A percentile compares a stretch with the other conserved stretches of the same genome.
Evolutionary conservation across 129 eudicot species (phyloP).

Genomic region (Solidago caesia): DNA sequence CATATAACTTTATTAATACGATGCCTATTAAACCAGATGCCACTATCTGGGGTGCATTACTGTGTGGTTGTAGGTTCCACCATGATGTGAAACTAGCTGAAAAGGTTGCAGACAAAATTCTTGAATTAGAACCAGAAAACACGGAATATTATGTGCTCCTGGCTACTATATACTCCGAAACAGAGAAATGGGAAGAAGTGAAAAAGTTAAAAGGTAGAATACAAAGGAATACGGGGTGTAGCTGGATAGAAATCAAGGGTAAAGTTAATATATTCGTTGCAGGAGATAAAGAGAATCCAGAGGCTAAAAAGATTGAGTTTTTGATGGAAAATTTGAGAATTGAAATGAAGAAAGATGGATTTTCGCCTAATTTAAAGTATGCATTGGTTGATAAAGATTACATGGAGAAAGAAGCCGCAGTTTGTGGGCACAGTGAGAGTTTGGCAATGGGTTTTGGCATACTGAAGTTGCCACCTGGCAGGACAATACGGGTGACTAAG

Average conservation of each 20-base stretch:
- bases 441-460: constrained; percentile 65
- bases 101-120: constrained; percentile 52
- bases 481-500: constrained; percentile 59
- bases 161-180: constrained; percentile 56
- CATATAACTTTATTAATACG: constrained; percentile 39
- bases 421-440: constrained; percentile 67
- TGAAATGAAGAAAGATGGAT: constrained; percentile 48
- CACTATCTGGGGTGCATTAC: constrained; percentile 58
- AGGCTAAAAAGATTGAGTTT: constrained; percentile 34
- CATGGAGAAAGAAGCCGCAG: constrained; percentile 46
- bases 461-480: constrained; percentile 49
- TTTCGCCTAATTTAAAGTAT: constrained; percentile 25
- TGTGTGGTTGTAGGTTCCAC: constrained; percentile 63
- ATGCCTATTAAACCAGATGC: constrained; percentile 55
- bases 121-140: constrained; percentile 67
- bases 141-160: constrained; percentile 46
- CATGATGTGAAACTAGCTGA: constrained; percentile 69
- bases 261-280: constrained; percentile 51
- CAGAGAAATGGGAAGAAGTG: constrained; percentile 63
- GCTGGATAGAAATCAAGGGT: constrained; percentile 71
- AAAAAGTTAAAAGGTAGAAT: constrained; percentile 42
- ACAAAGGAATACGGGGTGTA: constrained; percentile 46
- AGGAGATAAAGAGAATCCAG: constrained; percentile 43
- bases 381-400: constrained; percentile 39
- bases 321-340: constrained; percentile 35